These are phyloP conservation scores for Clavulina sp. DNA, from an alignment of 768 basidiomycete species.

Conservation along the genomic window DNA sequence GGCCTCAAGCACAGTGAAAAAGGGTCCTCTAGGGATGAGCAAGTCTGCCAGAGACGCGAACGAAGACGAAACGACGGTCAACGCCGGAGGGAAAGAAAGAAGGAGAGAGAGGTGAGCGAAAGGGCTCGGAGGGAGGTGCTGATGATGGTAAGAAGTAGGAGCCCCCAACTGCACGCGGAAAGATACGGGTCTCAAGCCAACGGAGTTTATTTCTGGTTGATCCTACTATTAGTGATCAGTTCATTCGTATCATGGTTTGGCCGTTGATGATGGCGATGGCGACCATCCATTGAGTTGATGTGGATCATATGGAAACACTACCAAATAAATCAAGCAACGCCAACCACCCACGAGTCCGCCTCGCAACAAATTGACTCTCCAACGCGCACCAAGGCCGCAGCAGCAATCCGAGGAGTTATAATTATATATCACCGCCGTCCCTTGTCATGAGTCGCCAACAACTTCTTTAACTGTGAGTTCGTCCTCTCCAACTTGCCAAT, in stretches of 20 bases:
- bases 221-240: too few species aligned
- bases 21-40: not conserved
- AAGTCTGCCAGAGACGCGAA: not conserved
- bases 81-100: not conserved
- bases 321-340: not conserved
- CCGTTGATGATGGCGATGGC: slow-evolving; percentile 2
- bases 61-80: not conserved
- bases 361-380: too few species aligned
- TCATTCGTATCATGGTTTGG: too few species aligned
- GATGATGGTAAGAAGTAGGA: too few species aligned
- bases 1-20: not conserved
- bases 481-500: slow-evolving; percentile 51
- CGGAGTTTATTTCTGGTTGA: too few species aligned
- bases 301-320: not conserved
- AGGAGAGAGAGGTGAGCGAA: not conserved
- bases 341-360: not conserved
- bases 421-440: too few species aligned
- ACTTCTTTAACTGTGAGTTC: slow-evolving; percentile 49
- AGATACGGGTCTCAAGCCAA: too few species aligned
- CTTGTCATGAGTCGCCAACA: slow-evolving; percentile 13
- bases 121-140: too few species aligned
- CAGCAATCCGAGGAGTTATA: too few species aligned
- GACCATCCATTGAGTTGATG: not conserved
- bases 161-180: too few species aligned
- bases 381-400: too few species aligned